A percentile compares a stretch with the other conserved stretches of the same genome.
phyloP scores from a whole-genome alignment of 2,329 filamentous ascomycete species.

The Cryphonectria carpinicola region DNA sequence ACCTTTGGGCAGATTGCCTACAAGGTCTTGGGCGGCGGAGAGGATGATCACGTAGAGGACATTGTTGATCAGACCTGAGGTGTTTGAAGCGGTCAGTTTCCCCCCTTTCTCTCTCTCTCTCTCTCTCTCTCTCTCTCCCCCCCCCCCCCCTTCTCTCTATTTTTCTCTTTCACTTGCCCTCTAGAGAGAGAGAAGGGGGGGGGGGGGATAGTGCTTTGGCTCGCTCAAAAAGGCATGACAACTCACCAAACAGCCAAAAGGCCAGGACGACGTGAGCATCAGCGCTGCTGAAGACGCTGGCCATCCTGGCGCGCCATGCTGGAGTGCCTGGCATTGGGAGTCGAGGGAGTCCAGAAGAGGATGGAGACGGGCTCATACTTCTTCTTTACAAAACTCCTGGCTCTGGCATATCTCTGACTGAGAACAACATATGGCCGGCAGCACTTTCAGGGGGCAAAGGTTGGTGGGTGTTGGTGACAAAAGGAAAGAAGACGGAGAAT shows the following conservation, averaged over 20 bases:
- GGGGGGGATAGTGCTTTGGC: not conserved
- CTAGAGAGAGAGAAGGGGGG: not conserved
- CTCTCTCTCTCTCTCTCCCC: too few relatives aligned
- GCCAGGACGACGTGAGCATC: constrained; percentile 75
- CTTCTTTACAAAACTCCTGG: not conserved
- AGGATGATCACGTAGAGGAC: constrained; percentile 97
- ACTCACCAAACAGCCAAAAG: constrained; percentile 91
- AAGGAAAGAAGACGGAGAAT: not conserved
- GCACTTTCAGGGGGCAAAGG: not conserved
- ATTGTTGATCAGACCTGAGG: constrained; percentile 86
- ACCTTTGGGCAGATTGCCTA: constrained; percentile 87
- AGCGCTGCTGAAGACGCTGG: constrained; percentile 65
- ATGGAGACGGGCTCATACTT: constrained; percentile 44
- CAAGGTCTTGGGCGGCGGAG: constrained; percentile 91
- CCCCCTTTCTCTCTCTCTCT: too few relatives aligned
- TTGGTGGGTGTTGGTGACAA: not conserved
- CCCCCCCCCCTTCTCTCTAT: not conserved
- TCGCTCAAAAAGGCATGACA: not conserved
- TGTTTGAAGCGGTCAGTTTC: not conserved
- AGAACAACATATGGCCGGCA: not conserved
- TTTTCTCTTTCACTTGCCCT: not conserved
- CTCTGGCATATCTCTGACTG: constrained; percentile 4
- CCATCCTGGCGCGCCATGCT: constrained; percentile 68
- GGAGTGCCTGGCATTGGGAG: constrained; percentile 62
- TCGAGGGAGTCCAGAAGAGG: constrained; percentile 54